These are phyloP conservation scores for Astrephomene gubernaculifera DNA, from an alignment of 139 green algal genomes.

Conservation along the genomic window DNA sequence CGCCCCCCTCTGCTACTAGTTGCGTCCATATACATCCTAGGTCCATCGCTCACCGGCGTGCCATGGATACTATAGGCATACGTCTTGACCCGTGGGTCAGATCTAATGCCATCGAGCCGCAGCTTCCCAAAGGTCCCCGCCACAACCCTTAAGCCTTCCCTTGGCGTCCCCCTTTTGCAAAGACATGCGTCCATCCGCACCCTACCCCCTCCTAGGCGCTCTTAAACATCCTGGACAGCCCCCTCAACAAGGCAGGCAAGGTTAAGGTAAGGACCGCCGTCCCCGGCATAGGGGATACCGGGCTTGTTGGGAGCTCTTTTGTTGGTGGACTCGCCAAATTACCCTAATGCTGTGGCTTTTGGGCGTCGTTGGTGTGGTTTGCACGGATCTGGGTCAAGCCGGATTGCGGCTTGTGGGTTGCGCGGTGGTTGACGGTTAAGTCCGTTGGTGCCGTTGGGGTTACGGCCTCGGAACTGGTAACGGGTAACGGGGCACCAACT, in stretches of 20 bases:
- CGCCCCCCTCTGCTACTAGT: no score
- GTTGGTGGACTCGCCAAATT: neutral
- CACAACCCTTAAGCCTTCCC: no score
- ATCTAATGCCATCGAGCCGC: no score
- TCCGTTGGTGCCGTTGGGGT: neutral
- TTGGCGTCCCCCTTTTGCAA: neutral
- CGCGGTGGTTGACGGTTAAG: no score
- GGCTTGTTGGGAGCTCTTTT: neutral
- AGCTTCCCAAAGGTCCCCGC: no score
- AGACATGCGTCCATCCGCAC: neutral
- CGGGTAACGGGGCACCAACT: no score
- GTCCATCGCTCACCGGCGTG: no score
- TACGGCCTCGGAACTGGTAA: neutral
- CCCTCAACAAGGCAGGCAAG: conserved; percentile 94
- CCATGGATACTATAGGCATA: no score
- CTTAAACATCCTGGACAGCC: conserved; percentile 94
- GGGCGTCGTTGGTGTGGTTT: neutral
- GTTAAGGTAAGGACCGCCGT: conserved; percentile 72
- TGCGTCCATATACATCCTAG: no score
- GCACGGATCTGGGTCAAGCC: no score
- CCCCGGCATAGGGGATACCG: neutral
- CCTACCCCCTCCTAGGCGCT: conserved; percentile 74
- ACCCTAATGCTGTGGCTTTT: neutral
- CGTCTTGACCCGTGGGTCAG: no score
- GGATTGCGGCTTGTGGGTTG: no score